These are phyloP conservation scores for Viridothelium virens DNA, from an alignment of 495 filamentous ascomycete genomes.

Conservation along the genomic window DNA sequence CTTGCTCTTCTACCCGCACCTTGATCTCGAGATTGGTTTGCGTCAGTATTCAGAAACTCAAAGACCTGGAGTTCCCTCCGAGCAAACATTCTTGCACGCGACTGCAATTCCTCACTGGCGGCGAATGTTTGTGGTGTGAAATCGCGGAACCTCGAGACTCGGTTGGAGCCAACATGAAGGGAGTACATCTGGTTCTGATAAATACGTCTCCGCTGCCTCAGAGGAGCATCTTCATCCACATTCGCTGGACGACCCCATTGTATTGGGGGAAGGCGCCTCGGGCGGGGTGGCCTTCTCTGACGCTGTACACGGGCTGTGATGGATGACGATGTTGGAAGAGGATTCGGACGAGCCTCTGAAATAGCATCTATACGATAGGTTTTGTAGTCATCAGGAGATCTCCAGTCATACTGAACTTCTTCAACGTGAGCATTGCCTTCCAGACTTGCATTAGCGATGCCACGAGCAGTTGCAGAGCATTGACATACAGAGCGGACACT, in stretches of 20 bases:
- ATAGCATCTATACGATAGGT: conserved; percentile 39
- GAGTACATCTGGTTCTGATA: conserved; percentile 74
- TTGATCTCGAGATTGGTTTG: conserved; percentile 11
- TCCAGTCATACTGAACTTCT: conserved; percentile 60
- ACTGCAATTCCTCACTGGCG: conserved; percentile 58
- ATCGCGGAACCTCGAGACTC: conserved; percentile 67
- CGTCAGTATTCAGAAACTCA: conserved; percentile 53
- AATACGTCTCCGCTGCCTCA: conserved; percentile 62
- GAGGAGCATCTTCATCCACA: conserved; percentile 41
- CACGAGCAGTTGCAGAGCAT: no score
- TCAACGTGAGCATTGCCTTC: conserved; percentile 56
- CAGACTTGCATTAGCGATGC: not conserved
- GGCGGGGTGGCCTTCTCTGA: not conserved
- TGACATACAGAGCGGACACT: conserved; percentile 65
- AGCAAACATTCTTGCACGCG: conserved; percentile 79
- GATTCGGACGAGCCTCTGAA: not conserved
- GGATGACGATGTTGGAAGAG: not conserved
- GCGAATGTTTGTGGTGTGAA: conserved; percentile 61
- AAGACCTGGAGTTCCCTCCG: conserved; percentile 86
- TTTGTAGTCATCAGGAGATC: conserved; percentile 46
- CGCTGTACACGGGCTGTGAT: not conserved
- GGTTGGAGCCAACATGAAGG: conserved; percentile 77
- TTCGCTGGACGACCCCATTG: not conserved
- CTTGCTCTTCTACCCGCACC: conserved; percentile 42
- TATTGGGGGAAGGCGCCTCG: conserved; percentile 9